Evolutionary conservation across 1,139 yeast genomes (phyloP).

Genomic region (Candida sanyaensis): DNA sequence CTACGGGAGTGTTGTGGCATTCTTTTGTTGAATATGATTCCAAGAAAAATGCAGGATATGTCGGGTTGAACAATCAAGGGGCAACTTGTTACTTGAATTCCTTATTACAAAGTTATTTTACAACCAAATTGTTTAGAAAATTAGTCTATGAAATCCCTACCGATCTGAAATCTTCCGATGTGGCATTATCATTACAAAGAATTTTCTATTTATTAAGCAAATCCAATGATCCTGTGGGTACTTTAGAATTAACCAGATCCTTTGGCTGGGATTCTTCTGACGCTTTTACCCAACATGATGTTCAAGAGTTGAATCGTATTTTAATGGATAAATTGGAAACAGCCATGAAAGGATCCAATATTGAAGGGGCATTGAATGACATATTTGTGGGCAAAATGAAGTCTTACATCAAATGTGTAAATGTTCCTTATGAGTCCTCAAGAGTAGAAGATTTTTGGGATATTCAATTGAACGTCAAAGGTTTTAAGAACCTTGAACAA

Average conservation of each 20-base stretch:
- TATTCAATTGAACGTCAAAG: slow-evolving; percentile 90
- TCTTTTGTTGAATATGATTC: slow-evolving; percentile 85
- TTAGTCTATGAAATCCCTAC: slow-evolving; percentile 92
- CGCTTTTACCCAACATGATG: slow-evolving; percentile 97
- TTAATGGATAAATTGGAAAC: slow-evolving; percentile 92
- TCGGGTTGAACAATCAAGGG: slow-evolving; percentile 94
- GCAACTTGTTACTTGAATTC: slow-evolving; percentile 97
- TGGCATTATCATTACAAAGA: slow-evolving; percentile 84
- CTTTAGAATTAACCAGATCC: slow-evolving; percentile 82
- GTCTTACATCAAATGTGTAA: slow-evolving; percentile 87
- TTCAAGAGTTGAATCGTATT: slow-evolving; percentile 92
- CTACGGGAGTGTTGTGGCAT: slow-evolving; percentile 95
- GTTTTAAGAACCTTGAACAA: slow-evolving; percentile 67
- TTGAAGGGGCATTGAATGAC: slow-evolving; percentile 77
- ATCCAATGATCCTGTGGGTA: slow-evolving; percentile 76
- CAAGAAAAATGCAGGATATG: slow-evolving; percentile 82
- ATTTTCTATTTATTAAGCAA: slow-evolving; percentile 78
- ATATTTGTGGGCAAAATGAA: slow-evolving; percentile 97
- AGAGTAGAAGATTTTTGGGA: slow-evolving; percentile 98
- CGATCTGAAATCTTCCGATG: slow-evolving; percentile 44
- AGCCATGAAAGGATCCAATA: slow-evolving; percentile 87
- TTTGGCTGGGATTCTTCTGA: slow-evolving; percentile 98
- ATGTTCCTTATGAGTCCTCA: slow-evolving; percentile 94
- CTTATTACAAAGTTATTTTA: slow-evolving; percentile 83
- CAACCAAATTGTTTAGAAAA: slow-evolving; percentile 79